Evolutionary conservation across 768 basidiomycete species (phyloP), one percentile per base, ranked within the genome.

Genomic region (Leucocoprinus leucothites): DNA sequence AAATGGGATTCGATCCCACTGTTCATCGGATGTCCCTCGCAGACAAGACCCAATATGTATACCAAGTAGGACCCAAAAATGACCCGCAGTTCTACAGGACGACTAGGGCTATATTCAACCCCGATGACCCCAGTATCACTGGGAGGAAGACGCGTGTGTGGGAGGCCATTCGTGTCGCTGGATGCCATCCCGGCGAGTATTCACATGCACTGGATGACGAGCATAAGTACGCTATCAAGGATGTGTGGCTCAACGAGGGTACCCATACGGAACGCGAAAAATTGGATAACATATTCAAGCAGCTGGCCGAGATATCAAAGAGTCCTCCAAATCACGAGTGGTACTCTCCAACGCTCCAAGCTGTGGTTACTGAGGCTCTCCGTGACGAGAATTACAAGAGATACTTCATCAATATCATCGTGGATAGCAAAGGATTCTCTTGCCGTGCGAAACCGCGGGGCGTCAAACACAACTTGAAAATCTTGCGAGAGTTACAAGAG

Each of bases 171-270:
- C 26, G 43, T 31, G 52, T 58, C 11, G 21, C 22, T 28, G 31
- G 49, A n/a, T 54, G n/a, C 19, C 16, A 36, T 26, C 18, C 25
- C n/a, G 49, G 31, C 35, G 44, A 41, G 16, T 44, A 19, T 19
- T 22, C 13, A 13, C 19, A 40, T 31, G 21, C 28, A 1, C 6
- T 51, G 31, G 34, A 50, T 21, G 57, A 55, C 21, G 57, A 45
- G 31, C 41, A 13, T 11, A 7, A 24, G 8, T 26, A 48, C 3
- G 60, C 61, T 16, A 11, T 65, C 19, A 62, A 63, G 51, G 61
- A 65, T 41, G 61, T 61, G 3, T 65, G 63, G 63, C 51, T 65
- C 5, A 58, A 62, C 31, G 41, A 34, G 1, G 31, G 38, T 3
- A 48, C 63, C 8, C n/a, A 19, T 8, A 61, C 59, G 1, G 61